A percentile compares a stretch with the other conserved stretches of the same genome.
Conservation (phyloP, 164 flowering plant genomes). For the Annona squamosa region DNA sequence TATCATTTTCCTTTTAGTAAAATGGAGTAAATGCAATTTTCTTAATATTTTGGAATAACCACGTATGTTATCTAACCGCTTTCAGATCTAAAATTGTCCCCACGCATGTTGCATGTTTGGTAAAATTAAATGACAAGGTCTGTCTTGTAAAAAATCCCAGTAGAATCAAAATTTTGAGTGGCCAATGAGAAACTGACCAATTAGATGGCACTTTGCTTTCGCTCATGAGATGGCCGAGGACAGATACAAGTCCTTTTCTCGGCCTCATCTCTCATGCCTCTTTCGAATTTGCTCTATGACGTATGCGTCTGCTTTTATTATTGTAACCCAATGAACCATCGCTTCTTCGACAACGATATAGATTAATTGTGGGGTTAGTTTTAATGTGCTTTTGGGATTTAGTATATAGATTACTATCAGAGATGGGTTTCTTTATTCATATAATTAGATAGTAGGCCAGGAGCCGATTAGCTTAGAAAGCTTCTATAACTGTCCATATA, state of each 20-base stretch:
- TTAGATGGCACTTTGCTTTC: background rate
- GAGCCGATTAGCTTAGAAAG: background rate
- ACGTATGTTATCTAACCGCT: no score
- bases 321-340: background rate
- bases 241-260: conserved; percentile 6
- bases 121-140: no score
- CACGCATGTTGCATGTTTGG: no score
- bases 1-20: no score
- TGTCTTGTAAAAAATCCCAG: no score
- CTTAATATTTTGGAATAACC: no score
- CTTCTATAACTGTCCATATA: background rate
- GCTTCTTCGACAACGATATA: background rate
- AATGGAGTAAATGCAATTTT: no score
- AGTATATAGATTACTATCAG: background rate
- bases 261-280: background rate
- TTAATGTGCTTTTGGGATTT: background rate
- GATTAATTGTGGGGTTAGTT: background rate
- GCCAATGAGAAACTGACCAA: conserved; percentile 1
- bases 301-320: background rate
- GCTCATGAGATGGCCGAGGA: background rate
- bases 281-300: background rate
- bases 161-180: background rate
- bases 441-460: background rate
- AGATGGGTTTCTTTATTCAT: background rate
- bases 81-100: no score